Base-by-base conservation (phyloP, 305 asterid genomes). In the Solanum hybrid region DNA sequence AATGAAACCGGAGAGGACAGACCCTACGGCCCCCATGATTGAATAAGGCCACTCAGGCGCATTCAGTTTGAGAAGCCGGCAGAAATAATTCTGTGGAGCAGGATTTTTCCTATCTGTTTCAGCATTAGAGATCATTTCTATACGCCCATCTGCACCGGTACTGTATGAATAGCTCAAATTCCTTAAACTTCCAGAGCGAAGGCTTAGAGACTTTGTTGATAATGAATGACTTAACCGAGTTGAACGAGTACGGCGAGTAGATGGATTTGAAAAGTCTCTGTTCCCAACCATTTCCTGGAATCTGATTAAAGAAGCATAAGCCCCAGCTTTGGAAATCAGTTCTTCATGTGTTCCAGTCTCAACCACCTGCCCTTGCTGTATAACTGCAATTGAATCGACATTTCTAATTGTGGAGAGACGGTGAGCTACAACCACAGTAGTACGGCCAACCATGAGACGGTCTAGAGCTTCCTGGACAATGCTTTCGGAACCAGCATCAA, bases 11-110 rank as follows among this genome's bases (percentile, higher is more conserved):
- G 99, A 95, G 78, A 97, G 98, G 77, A 97, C 80, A 2, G 99
- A 97, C 34, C 99, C 99, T 34, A 95, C 86, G 2, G 99, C 99
- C 66, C 99, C 99, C 98, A 95, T 95, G 72, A 96, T 92, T 5
- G 99, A 97, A 90, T 98, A 98, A 88, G 99, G 98, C 99, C 99
- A 98, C 89, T 98, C 99, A 1, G 99, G 99, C 51, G 98, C 98
- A 72, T 98, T 98, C 31, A 98, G 93, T 75, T 92, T 98, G 26
- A 98, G 97, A 90, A 98, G 94, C 71, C 98, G 93, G 89, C 96
- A 96, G 90, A 98, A 96, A 87, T 98, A 98, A 22, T 97, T 97
- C 24, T 93, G 93, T 2, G 99, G 99, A 8, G 99, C 99, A 0
- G 94, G 98, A 80, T 93, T 96, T 91, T 93, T 96, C 90, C 96